These are phyloP conservation scores for Thielaviopsis euricoi DNA, from an alignment of 2,329 filamentous ascomycete species.

Conservation along the genomic window DNA sequence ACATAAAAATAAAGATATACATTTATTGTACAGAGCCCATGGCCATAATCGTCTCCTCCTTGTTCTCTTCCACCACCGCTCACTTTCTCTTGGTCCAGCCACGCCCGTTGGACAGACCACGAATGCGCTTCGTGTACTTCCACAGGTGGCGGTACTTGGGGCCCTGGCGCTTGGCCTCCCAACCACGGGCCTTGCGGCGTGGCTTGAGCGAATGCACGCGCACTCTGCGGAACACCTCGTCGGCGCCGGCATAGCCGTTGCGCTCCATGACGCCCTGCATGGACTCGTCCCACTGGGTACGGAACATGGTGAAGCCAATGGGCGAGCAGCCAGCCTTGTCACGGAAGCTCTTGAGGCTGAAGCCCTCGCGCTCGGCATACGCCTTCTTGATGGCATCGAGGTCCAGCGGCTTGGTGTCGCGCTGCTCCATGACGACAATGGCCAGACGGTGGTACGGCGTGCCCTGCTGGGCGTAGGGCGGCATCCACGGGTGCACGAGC, in stretches of 20 bases:
- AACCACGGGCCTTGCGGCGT: constrained; percentile 43
- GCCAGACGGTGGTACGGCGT: constrained; percentile 79
- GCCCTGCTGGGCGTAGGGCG: constrained; percentile 78
- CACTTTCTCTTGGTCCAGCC: constrained; percentile 27
- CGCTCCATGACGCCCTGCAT: constrained; percentile 79
- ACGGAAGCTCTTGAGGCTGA: constrained; percentile 60
- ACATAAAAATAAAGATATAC: constrained; percentile 2
- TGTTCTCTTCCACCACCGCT: background rate
- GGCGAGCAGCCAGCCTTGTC: constrained; percentile 52
- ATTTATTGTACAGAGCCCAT: constrained; percentile 10
- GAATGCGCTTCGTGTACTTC: constrained; percentile 48
- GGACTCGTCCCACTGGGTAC: constrained; percentile 74
- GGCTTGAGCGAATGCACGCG: constrained; percentile 53
- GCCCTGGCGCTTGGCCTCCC: constrained; percentile 49
- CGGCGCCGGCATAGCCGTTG: constrained; percentile 55
- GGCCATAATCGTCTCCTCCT: background rate
- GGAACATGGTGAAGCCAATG: constrained; percentile 77
- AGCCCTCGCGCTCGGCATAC: constrained; percentile 42
- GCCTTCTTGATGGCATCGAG: constrained; percentile 36
- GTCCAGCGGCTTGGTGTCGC: constrained; percentile 41
- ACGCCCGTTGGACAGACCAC: constrained; percentile 25
- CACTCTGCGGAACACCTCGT: constrained; percentile 72
- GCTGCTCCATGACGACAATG: constrained; percentile 71
- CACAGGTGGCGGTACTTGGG: constrained; percentile 48
- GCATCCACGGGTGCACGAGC: constrained; percentile 64